phyloP scores from a whole-genome alignment of 176 grass and related monocot species.

The Bolboschoenus planiculmis region DNA sequence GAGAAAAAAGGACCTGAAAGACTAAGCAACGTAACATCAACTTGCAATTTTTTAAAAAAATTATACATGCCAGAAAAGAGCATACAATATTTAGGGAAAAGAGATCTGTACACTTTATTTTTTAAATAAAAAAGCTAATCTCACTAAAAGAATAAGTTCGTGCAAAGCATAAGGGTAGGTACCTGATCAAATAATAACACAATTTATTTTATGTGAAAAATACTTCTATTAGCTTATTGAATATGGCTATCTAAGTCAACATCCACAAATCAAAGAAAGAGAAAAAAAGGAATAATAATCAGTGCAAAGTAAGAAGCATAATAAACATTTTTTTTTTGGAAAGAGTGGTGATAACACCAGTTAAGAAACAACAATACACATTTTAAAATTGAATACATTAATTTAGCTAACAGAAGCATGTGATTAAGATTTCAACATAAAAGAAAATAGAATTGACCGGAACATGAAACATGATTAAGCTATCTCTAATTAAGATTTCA shows the following conservation, averaged over 20 bases:
- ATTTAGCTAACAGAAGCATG: background rate
- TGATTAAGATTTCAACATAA: background rate
- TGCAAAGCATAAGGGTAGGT: conserved; percentile 4
- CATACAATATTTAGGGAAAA: background rate
- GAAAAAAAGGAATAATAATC: background rate
- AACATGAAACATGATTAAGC: background rate
- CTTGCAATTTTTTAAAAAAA: background rate
- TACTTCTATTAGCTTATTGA: background rate
- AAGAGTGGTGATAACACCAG: background rate
- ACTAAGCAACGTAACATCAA: conserved; percentile 9
- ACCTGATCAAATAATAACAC: background rate
- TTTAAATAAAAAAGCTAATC: background rate
- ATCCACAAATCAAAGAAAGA: conserved; percentile 11
- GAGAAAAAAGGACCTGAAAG: background rate
- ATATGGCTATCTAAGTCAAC: conserved; percentile 5
- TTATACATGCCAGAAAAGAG: background rate
- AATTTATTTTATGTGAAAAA: background rate
- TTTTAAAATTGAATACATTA: background rate
- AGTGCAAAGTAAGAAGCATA: background rate
- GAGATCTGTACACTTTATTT: background rate
- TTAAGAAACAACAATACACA: background rate
- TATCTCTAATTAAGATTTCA: background rate
- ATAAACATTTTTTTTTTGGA: background rate
- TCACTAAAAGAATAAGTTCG: background rate
- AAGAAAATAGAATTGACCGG: background rate